Evolutionary conservation across 176 grass and related monocot species (phyloP).

Genomic region (Phoenix roebelenii): DNA sequence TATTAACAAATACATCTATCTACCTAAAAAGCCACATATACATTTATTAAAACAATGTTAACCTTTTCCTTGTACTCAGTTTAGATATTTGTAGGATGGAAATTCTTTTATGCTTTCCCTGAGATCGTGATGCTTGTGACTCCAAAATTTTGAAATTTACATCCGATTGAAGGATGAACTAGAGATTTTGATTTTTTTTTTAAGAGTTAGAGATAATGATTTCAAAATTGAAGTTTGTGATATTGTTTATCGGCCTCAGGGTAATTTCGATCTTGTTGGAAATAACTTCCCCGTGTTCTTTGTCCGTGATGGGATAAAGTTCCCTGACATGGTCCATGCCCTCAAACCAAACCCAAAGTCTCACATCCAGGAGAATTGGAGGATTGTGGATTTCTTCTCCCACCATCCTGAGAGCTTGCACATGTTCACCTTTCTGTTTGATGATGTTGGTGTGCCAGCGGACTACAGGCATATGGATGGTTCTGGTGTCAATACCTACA

Average conservation of each 20-base stretch:
- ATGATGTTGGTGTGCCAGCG: not conserved
- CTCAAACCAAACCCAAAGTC: not conserved
- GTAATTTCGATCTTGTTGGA: slow-evolving; percentile 7
- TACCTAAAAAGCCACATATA: too few relatives aligned
- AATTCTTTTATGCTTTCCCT: too few relatives aligned
- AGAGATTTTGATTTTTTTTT: too few relatives aligned
- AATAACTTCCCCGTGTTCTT: slow-evolving; percentile 10
- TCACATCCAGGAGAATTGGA: slow-evolving; percentile 2
- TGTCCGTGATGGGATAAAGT: slow-evolving; percentile 5
- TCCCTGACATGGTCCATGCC: slow-evolving; percentile 9
- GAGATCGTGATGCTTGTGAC: too few relatives aligned
- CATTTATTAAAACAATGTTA: too few relatives aligned
- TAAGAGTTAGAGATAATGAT: too few relatives aligned
- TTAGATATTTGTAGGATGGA: too few relatives aligned
- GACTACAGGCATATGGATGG: not conserved
- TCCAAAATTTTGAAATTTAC: too few relatives aligned
- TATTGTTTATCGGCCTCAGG: not conserved
- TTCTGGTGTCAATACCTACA: slow-evolving; percentile 6
- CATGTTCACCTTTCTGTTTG: not conserved
- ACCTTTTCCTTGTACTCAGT: too few relatives aligned
- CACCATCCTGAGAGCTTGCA: slow-evolving; percentile 1
- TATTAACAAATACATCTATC: too few relatives aligned
- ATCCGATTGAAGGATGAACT: too few relatives aligned
- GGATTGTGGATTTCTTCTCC: slow-evolving; percentile 1
- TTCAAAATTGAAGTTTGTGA: too few relatives aligned